Evolutionary conservation across 2,329 filamentous ascomycete species (phyloP).

Genomic region (Microascus cirrosus): DNA sequence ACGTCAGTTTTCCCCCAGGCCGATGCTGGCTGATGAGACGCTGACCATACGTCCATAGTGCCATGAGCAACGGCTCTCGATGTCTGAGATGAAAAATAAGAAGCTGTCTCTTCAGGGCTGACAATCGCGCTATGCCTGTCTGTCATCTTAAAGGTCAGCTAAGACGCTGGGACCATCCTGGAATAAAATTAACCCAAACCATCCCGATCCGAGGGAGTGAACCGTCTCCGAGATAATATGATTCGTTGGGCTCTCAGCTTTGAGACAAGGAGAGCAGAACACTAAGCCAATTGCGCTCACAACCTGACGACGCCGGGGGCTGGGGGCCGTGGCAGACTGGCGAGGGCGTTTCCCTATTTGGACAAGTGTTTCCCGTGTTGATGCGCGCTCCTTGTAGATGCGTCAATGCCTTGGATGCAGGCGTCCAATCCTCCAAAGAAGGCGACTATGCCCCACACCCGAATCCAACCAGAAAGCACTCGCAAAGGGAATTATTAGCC

Average conservation of each 20-base stretch:
- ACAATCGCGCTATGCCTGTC: not conserved
- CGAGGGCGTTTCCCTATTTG: not conserved
- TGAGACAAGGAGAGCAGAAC: not conserved
- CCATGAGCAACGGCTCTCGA: too few species aligned
- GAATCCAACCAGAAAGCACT: not conserved
- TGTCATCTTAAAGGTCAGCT: not conserved
- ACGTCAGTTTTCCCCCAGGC: not conserved
- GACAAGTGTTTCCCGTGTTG: not conserved
- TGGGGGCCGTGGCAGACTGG: not conserved
- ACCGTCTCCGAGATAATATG: not conserved
- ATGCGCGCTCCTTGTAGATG: constrained; percentile 3
- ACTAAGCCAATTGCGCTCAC: not conserved
- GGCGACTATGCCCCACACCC: not conserved
- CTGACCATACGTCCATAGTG: not conserved
- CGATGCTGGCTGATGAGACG: not conserved
- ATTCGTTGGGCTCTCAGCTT: not conserved
- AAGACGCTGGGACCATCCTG: not conserved
- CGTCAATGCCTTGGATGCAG: constrained; percentile 7
- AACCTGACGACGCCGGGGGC: not conserved
- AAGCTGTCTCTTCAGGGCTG: not conserved
- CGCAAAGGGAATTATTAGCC: not conserved
- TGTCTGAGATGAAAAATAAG: too few species aligned
- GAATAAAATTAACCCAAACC: not conserved
- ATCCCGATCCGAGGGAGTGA: not conserved
- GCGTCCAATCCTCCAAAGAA: not conserved